Base-by-base conservation (phyloP, 805 yeast genomes). In the Candida nonsorbophila region DNA sequence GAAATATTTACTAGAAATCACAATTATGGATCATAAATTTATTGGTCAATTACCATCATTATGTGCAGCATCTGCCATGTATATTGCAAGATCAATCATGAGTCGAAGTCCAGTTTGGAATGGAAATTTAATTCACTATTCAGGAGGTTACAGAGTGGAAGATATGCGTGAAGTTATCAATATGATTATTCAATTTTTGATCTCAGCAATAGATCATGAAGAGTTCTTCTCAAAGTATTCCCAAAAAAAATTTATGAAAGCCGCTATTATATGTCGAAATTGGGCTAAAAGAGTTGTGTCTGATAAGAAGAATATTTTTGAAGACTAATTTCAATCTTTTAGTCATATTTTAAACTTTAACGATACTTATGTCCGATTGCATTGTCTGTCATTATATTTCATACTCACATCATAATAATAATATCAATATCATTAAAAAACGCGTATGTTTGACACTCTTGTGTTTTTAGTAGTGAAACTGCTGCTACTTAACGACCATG, bases 191-290 rank as follows among this genome's bases (percentile, higher is more conserved):
- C 84, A 80, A 50, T 90, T 84, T 53, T 57, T 83, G 40, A 74
- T 78, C 24, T 71, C 80, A 25, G 95, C 95, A 7, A 84, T 87
- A 29, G 79, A 77, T 34, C 95, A 88, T 58, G 95, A 85, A 49
- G 95, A 86, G 53, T 86, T 90, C 49, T 87, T 86, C 66, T 84
- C 83, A 51, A 92, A 92, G 60, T 92, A 92, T 53, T 90, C 95
- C 27, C 76, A 92, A 18, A 77, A 86, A 51, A 81, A 84, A 53
- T 87, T 80, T 51, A 75, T 92, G 81, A 84, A 85, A 56, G 92
- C 87, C 16, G 77, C 86, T 33, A 73, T 82, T 12, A 66, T 81
- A 33, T 80, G 92, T 38, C 72, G 90, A 51, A 83, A 81, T 52
- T 83, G 92, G 92, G 92, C 88, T 14, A 76, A 79, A 50, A 72